These are phyloP conservation scores for Pseudoscleropodium purum DNA, from an alignment of 225 moss, liverwort and hornwort species.

Conservation along the genomic window DNA sequence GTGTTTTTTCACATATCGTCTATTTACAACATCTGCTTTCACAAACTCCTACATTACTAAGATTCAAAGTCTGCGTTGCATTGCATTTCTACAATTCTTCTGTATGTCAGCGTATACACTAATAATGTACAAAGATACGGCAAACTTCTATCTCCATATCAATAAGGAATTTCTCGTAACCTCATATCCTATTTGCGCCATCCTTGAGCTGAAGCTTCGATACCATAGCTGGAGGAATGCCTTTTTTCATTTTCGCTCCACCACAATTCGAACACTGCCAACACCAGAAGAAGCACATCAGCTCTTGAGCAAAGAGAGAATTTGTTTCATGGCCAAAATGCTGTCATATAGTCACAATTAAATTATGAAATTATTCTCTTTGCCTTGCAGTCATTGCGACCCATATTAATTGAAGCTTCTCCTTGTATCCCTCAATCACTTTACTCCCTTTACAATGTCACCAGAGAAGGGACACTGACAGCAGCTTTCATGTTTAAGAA, in stretches of 20 bases:
- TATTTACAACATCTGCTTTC: neutral
- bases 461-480: neutral
- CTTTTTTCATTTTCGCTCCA: conserved; percentile 56
- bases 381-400: neutral
- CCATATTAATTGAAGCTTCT: neutral
- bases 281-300: neutral
- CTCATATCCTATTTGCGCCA: neutral
- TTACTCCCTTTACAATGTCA: neutral
- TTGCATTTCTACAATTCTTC: neutral
- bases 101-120: neutral
- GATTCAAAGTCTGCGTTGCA: neutral
- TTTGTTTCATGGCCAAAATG: neutral
- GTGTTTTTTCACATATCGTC: neutral
- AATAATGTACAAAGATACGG: neutral
- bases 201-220: neutral
- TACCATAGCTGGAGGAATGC: conserved; percentile 14
- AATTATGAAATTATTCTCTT: neutral
- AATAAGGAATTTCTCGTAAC: neutral
- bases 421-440: neutral
- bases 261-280: conserved; percentile 65
- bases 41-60: neutral
- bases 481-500: neutral
- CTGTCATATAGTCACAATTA: neutral
- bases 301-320: neutral
- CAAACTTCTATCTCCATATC: neutral